A percentile compares a stretch with the other conserved stretches of the same genome.
Conservation (phyloP, 805 yeast genomes). For the Starmerella bombi region DNA sequence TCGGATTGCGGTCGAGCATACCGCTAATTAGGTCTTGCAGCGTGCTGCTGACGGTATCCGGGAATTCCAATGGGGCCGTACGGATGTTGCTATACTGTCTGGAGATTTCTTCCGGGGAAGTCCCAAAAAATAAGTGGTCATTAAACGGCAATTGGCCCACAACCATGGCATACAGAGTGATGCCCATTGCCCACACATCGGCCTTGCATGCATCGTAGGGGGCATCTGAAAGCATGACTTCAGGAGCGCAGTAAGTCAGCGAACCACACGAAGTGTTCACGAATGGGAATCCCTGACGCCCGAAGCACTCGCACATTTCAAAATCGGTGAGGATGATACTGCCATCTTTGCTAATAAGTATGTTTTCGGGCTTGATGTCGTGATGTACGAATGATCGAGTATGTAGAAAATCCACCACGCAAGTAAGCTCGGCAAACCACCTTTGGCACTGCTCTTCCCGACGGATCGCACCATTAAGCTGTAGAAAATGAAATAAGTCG, state of each 20-base stretch:
- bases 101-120: conserved; percentile 75
- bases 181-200: conserved; percentile 96
- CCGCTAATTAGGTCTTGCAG: conserved; percentile 46
- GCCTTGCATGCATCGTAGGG: conserved; percentile 57
- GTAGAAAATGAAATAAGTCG: conserved; percentile 33
- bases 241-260: conserved; percentile 93
- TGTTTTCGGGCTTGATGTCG: conserved; percentile 82
- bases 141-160: conserved; percentile 81
- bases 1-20: conserved; percentile 54
- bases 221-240: conserved; percentile 27
- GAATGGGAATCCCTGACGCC: conserved; percentile 27
- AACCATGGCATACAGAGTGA: conserved; percentile 71
- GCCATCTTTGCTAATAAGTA: conserved; percentile 45
- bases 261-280: conserved; percentile 87
- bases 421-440: conserved; percentile 49
- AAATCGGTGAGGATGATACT: conserved; percentile 73
- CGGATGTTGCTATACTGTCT: conserved; percentile 66
- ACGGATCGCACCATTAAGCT: conserved; percentile 28
- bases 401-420: conserved; percentile 67
- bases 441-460: conserved; percentile 30
- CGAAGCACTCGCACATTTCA: conserved; percentile 56
- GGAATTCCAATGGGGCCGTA: conserved; percentile 78
- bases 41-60: conserved; percentile 52
- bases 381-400: conserved; percentile 63
- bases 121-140: conserved; percentile 77